Evolutionary conservation across 495 filamentous ascomycete species (phyloP).

Genomic region (Penicillium herquei): DNA sequence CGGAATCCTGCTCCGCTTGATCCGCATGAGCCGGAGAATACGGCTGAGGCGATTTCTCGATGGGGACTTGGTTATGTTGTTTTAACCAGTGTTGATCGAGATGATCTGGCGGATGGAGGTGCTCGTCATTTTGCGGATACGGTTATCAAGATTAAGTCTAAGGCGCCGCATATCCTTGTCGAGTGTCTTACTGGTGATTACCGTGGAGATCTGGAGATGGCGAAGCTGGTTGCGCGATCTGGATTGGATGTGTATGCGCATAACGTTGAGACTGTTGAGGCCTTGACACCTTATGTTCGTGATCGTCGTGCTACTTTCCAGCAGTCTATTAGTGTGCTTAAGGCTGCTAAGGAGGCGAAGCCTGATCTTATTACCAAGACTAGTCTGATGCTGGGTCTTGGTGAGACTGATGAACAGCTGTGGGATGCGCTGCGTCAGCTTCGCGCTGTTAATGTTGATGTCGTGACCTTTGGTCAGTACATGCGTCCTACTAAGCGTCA

Average conservation of each 20-base stretch:
- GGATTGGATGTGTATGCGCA: slow-evolving; percentile 96
- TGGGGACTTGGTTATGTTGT: slow-evolving; percentile 98
- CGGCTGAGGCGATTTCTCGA: slow-evolving; percentile 83
- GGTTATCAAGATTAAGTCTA: slow-evolving; percentile 88
- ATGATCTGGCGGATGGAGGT: slow-evolving; percentile 87
- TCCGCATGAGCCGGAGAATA: slow-evolving; percentile 95
- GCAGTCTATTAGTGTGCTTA: slow-evolving; percentile 77
- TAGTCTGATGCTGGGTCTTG: slow-evolving; percentile 92
- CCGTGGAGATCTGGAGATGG: slow-evolving; percentile 78
- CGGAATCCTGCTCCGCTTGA: slow-evolving; percentile 79
- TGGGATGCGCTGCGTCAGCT: slow-evolving; percentile 78
- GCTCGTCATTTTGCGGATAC: slow-evolving; percentile 92
- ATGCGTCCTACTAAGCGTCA: slow-evolving; percentile 98
- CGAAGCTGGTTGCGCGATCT: slow-evolving; percentile 73
- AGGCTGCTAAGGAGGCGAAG: slow-evolving; percentile 73
- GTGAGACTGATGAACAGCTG: slow-evolving; percentile 88
- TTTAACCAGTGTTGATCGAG: slow-evolving; percentile 87
- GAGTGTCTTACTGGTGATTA: slow-evolving; percentile 95
- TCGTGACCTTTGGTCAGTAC: slow-evolving; percentile 98
- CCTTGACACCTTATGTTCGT: slow-evolving; percentile 80
- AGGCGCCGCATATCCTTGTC: slow-evolving; percentile 82
- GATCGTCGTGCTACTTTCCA: slow-evolving; percentile 89
- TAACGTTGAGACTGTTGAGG: slow-evolving; percentile 95
- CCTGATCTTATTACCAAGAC: slow-evolving; percentile 91
- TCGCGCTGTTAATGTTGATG: slow-evolving; percentile 76